phyloP scores from a whole-genome alignment of 768 basidiomycete species.

The Auricularia auricula-judae region DNA sequence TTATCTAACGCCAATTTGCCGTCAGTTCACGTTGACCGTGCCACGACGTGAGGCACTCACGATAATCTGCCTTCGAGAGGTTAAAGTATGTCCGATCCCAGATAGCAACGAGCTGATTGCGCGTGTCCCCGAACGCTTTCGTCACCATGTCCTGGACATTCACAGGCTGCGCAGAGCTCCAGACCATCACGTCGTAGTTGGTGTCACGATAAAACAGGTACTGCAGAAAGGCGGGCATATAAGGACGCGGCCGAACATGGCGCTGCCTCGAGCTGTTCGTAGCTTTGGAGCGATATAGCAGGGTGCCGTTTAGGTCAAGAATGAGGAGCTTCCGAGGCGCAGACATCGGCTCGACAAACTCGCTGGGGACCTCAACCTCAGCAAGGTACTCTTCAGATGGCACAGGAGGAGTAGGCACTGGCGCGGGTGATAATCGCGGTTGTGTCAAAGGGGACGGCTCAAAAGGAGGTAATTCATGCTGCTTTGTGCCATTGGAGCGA shows the following conservation, averaged over 20 bases:
- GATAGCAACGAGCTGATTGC: constrained; percentile 36
- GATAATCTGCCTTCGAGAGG: constrained; percentile 44
- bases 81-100: constrained; percentile 79
- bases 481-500: too few species aligned
- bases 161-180: constrained; percentile 79
- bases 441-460: too few species aligned
- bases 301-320: constrained; percentile 67
- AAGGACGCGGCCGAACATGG: constrained; percentile 41
- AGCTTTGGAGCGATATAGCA: constrained; percentile 26
- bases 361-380: neutral
- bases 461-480: too few species aligned
- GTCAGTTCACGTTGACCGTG: neutral
- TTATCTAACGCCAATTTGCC: constrained; percentile 8
- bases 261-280: constrained; percentile 36
- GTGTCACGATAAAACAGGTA: constrained; percentile 56
- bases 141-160: constrained; percentile 69
- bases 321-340: constrained; percentile 50
- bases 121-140: constrained; percentile 34
- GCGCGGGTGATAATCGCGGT: too few species aligned
- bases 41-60: constrained; percentile 35
- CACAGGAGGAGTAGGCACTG: neutral
- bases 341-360: neutral
- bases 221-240: constrained; percentile 44
- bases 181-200: constrained; percentile 72
- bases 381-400: neutral